Conservation (phyloP, 306 rosid species). For the Delonix regia region DNA sequence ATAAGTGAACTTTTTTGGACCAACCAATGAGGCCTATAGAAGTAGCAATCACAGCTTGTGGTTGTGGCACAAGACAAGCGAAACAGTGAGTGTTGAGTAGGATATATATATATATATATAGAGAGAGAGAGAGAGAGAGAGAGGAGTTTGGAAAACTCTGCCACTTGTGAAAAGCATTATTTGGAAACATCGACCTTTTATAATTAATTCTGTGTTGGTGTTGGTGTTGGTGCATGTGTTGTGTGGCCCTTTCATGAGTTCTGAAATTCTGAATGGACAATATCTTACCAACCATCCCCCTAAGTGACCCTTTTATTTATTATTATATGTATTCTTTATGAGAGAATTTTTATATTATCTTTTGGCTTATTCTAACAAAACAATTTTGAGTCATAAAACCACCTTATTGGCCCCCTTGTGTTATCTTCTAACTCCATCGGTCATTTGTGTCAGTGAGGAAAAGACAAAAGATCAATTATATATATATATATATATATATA, state of each 20-base stretch:
- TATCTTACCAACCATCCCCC: slow-evolving; percentile 2
- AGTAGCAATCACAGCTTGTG: no score
- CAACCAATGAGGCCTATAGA: not conserved
- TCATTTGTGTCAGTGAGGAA: not conserved
- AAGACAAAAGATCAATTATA: not conserved
- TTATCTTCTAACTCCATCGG: not conserved
- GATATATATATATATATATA: no score
- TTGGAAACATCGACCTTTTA: not conserved
- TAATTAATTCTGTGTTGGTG: not conserved
- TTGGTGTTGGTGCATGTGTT: not conserved
- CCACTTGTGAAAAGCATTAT: not conserved
- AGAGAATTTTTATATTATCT: not conserved
- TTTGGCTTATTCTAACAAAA: not conserved
- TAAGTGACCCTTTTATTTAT: not conserved
- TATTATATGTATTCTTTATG: not conserved
- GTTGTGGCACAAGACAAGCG: not conserved
- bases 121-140: no score
- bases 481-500: no score
- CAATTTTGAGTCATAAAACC: not conserved
- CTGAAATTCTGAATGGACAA: not conserved
- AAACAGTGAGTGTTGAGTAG: not conserved
- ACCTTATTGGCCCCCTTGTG: no score
- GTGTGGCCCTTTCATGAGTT: not conserved
- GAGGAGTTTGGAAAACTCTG: not conserved
- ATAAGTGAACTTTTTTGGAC: not conserved